phyloP scores from a whole-genome alignment of 139 green algal species.

The Pseudopediastrum boryanum region DNA sequence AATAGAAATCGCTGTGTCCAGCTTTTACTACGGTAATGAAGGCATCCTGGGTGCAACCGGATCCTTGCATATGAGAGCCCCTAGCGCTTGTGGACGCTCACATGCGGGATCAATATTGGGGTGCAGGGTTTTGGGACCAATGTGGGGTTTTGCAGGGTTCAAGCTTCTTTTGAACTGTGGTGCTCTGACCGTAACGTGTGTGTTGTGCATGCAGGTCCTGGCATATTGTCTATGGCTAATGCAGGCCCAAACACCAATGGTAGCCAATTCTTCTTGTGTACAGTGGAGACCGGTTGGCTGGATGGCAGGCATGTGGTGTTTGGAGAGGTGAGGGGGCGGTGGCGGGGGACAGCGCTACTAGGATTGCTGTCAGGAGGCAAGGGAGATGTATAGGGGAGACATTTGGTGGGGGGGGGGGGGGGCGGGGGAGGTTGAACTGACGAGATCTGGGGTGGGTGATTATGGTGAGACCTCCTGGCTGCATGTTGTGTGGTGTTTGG shows the following conservation, averaged over 20 bases:
- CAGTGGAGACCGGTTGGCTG: background rate
- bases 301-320: conserved; percentile 74
- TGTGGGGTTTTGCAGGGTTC: background rate
- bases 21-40: background rate
- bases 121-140: background rate
- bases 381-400: too few species aligned
- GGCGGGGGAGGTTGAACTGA: too few species aligned
- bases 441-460: too few species aligned
- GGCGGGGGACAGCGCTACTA: too few species aligned
- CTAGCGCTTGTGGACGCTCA: too few species aligned
- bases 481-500: conserved; percentile 81
- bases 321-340: conserved; percentile 45
- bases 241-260: conserved; percentile 55
- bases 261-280: conserved; percentile 36
- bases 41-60: background rate
- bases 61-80: background rate
- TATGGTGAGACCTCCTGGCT: conserved; percentile 55
- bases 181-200: background rate
- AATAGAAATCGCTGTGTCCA: too few species aligned
- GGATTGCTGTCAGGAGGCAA: too few species aligned
- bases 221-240: conserved; percentile 66
- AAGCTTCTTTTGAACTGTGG: too few species aligned
- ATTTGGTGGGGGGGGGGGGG: too few species aligned
- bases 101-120: too few species aligned
- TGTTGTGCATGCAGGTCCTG: conserved; percentile 29